Percentiles rank a stretch among this genome's conserved stretches.
Evolutionary conservation across 352 stramenopile genomes (phyloP).

Genomic region (Phytopythium mirpurense): DNA sequence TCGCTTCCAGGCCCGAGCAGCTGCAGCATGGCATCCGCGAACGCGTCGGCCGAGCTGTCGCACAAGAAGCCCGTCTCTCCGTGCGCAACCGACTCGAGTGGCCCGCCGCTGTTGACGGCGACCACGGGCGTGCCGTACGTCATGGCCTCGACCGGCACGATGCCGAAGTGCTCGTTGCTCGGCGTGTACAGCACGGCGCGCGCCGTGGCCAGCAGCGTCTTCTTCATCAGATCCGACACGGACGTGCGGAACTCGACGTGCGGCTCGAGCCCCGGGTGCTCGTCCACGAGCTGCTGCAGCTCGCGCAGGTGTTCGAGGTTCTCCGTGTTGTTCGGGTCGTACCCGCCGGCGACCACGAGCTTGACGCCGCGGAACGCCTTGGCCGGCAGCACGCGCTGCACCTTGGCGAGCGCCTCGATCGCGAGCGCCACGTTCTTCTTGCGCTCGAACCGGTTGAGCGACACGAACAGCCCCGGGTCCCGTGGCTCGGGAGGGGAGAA

Average conservation of each 20-base stretch:
- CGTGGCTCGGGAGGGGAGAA: conserved; percentile 27
- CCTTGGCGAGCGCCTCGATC: conserved; percentile 69
- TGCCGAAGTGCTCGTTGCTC: conserved; percentile 98
- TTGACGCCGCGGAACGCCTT: conserved; percentile 49
- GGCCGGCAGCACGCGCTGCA: conserved; percentile 33
- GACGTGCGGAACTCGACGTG: conserved; percentile 88
- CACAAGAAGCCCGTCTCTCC: conserved; percentile 83
- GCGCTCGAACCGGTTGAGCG: conserved; percentile 97
- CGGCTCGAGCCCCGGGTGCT: conserved; percentile 30
- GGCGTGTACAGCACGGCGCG: conserved; percentile 95
- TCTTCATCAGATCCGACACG: conserved; percentile 85
- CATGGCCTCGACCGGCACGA: conserved; percentile 98
- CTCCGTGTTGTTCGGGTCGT: conserved; percentile 94
- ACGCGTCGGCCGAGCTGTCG: conserved; percentile 46
- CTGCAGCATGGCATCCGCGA: conserved; percentile 55
- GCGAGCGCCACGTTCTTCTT: conserved; percentile 97
- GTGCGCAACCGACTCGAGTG: conserved; percentile 94
- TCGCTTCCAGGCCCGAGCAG: conserved; percentile 35
- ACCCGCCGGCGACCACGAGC: conserved; percentile 94
- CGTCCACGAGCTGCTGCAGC: conserved; percentile 71
- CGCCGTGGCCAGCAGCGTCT: conserved; percentile 78
- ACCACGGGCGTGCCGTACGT: conserved; percentile 92
- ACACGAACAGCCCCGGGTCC: conserved; percentile 85
- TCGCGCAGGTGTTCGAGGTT: conserved; percentile 95
- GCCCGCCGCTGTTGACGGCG: conserved; percentile 92